Evolutionary conservation across 31 red algal species (phyloP), one percentile per base, ranked within the genome.

Genomic region (Porphyra umbilicalis): DNA sequence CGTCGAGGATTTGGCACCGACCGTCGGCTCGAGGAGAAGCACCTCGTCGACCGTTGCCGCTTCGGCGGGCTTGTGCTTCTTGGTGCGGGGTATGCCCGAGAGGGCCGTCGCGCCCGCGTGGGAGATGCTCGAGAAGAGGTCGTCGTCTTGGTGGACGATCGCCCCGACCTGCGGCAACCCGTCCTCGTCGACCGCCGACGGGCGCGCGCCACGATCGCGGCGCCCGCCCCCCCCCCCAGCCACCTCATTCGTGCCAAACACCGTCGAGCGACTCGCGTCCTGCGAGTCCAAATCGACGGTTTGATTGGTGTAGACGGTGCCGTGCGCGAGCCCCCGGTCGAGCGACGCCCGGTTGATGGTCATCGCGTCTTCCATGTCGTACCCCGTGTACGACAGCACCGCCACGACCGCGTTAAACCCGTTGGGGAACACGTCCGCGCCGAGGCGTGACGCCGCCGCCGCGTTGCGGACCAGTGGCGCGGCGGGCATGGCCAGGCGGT

Each of bases 291-390:
- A 81, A 76, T 96, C 84, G 10, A 96, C 81, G 29, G 42, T 35
- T 18, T 87, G 57, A 38, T 87, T 92, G 39, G 88, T 75, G 77
- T 96, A 96, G 0, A 96, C 85, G 36, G 80, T 85, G 32, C 90
- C 94, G 81, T 92, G 92, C 30, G 84, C 87, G 80, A 95, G 88
- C 4, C 95, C 95, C 31, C 95, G 83, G 39, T 98, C 92, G 33
- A 94, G 36, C 68, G 92, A 95, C 4, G 86, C 81, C 46, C 87
- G 88, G 86, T 98, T 98, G 34, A 98, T 92, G 16, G 95, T 86
- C 76, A 98, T 79, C n/a, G 92, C 95, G 81, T 98, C 95, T 76
- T 98, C 95, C 90, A 98, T 98, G 77, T 98, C 95, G 79, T 98
- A 92, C 35, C 95, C 95, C 9, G 90, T 92, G 76, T 98, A 98